Evolutionary conservation across 306 rosid species (phyloP).

Genomic region (Coriaria nepalensis): DNA sequence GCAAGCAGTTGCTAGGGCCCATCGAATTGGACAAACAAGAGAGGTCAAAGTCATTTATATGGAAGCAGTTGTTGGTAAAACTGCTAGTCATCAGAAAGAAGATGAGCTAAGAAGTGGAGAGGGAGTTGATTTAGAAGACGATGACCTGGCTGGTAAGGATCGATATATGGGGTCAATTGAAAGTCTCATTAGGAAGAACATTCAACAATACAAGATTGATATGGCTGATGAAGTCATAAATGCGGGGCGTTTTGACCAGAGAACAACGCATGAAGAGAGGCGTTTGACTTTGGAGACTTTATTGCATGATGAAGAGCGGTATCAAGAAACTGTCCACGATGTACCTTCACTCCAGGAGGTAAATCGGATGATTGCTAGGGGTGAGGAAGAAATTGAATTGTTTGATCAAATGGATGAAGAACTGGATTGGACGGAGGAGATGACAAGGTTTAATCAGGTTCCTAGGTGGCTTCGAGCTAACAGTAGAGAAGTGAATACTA

Average conservation of each 20-base stretch:
- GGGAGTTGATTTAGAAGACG: conserved; percentile 70
- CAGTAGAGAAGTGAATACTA: conserved; percentile 64
- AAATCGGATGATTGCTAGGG: conserved; percentile 97
- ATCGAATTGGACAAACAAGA: conserved; percentile 92
- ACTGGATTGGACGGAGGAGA: conserved; percentile 79
- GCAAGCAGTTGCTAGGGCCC: conserved; percentile 99
- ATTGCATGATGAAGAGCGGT: conserved; percentile 90
- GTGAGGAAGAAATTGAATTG: conserved; percentile 70
- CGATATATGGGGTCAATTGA: conserved; percentile 92
- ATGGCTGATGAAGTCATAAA: conserved; percentile 99
- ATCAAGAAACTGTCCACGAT: conserved; percentile 85
- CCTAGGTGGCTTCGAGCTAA: conserved; percentile 86
- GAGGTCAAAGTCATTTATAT: conserved; percentile 92
- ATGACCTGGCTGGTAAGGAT: conserved; percentile 84
- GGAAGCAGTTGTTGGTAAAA: conserved; percentile 97
- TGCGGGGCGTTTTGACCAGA: conserved; percentile 98
- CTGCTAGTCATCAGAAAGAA: conserved; percentile 81
- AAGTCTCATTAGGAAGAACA: conserved; percentile 87
- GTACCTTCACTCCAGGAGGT: conserved; percentile 94
- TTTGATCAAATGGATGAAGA: conserved; percentile 99
- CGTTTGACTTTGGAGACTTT: conserved; percentile 89
- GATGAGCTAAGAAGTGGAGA: conserved; percentile 83
- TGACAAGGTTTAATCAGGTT: conserved; percentile 70
- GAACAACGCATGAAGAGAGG: conserved; percentile 97
- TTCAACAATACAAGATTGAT: conserved; percentile 94